Evolutionary conservation across 1,284 basidiomycete species (phyloP), one percentile per base, ranked within the genome.

Genomic region (Ceratobasidium sp.): DNA sequence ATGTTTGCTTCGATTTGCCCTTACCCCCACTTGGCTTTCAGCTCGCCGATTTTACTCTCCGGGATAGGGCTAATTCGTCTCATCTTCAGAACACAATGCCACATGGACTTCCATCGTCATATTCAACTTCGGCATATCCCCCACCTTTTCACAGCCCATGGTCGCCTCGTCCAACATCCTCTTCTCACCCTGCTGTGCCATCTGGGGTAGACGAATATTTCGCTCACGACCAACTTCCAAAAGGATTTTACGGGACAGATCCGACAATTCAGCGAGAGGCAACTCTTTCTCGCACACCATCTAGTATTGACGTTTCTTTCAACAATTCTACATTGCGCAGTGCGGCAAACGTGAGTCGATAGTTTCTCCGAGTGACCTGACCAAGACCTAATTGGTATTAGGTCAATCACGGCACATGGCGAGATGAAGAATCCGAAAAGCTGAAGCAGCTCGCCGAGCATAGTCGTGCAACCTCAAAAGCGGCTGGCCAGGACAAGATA

Each of bases 391-490:
- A 74, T 58, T 53, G 42, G 58, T 71, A 23, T 63, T 45, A 74
- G 71, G 71, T 74, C 60, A 74, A 74, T 74, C 71, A 74, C 23
- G 71, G 71, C 71, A 74, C 71, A 63, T 74, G 71, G 71, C 71
- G 71, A 51, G 71, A 74, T 42, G 71, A 74, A 53, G 71, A 74
- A 47, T 74, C 71, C 37, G 71, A 74, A 64, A 74, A 74, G 53
- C 47, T 74, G n/a, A 74, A 63, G 71, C 58, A 74, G 13, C 60
- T 74, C 10, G 71, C 71, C 39, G 71, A 74, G 45, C 71, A 63
- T 53, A 74, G 71, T 63, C 71, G 71, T 37, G 56, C 60, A 23
- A 63, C 42, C 42, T 74, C 71, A 28, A 74, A 63, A 53, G 23
- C 58, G 20, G 45, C 56, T 17, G 71, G 71, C 47, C 71, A 74